Conservation (phyloP, 2,329 filamentous ascomycete genomes). For the Diaporthe citrichinensis region DNA sequence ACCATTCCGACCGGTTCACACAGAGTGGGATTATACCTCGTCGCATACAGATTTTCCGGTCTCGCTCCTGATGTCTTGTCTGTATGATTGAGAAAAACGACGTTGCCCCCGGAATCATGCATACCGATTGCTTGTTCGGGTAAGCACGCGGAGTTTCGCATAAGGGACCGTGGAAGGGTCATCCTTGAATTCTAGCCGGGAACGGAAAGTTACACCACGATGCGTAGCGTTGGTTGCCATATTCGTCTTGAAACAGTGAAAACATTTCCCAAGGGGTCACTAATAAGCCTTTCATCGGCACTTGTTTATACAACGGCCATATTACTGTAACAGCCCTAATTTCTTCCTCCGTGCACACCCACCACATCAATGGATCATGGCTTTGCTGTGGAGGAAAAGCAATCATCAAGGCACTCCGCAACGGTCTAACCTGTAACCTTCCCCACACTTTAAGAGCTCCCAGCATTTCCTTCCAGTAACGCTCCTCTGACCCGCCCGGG, state of each 20-base stretch:
- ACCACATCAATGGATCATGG: not conserved
- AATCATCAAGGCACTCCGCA: not conserved
- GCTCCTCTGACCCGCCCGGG: not conserved
- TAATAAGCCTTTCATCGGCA: not conserved
- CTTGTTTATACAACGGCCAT: not conserved
- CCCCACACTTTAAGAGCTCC: not conserved
- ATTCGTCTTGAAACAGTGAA: not conserved
- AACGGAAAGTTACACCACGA: slow-evolving; percentile 4
- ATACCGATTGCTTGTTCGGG: slow-evolving; percentile 6
- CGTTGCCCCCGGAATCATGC: not conserved
- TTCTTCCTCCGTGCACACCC: not conserved
- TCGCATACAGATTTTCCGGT: not conserved
- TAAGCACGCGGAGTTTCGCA: not conserved
- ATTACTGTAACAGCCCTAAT: slow-evolving; percentile 2
- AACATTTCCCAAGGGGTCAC: not conserved
- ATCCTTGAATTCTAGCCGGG: not conserved
- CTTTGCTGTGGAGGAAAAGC: not conserved
- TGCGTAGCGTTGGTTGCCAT: not conserved
- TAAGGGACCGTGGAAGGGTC: not conserved
- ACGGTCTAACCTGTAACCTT: not conserved
- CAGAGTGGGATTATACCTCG: not conserved
- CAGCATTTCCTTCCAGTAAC: not conserved
- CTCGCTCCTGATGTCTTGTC: not conserved
- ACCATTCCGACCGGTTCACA: not conserved
- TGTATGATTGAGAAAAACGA: not conserved